Evolutionary conservation across 257 asterid genomes (phyloP).

Genomic region (Asclepias syriaca): DNA sequence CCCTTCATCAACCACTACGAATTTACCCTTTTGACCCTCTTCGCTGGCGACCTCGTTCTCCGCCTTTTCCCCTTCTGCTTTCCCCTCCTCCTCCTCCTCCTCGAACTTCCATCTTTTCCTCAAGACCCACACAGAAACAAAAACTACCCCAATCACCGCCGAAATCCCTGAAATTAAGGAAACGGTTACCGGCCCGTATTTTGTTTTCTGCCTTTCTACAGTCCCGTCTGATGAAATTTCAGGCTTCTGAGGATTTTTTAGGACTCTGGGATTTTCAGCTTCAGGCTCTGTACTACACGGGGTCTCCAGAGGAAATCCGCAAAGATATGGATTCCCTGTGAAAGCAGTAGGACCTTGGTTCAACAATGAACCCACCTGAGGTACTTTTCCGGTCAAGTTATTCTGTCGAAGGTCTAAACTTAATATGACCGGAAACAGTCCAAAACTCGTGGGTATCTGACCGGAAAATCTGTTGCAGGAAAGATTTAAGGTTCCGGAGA

Average conservation of each 20-base stretch:
- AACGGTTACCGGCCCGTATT: conserved; percentile 37
- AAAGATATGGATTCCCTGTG: conserved; percentile 68
- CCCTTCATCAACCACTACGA: conserved; percentile 66
- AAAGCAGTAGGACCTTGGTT: conserved; percentile 99
- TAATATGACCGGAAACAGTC: conserved; percentile 65
- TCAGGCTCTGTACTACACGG: conserved; percentile 52
- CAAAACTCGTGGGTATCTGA: conserved; percentile 68
- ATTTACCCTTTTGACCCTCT: conserved; percentile 80
- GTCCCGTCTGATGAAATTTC: conserved; percentile 35
- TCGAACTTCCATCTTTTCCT: conserved; percentile 46
- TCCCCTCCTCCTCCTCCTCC: conserved; percentile 39
- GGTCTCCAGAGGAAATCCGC: conserved; percentile 74
- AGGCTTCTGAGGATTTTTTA: conserved; percentile 40
- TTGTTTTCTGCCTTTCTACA: conserved; percentile 29
- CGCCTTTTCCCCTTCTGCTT: conserved; percentile 35
- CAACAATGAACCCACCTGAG: conserved; percentile 67
- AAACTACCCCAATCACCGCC: conserved; percentile 47
- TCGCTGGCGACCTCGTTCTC: conserved; percentile 38
- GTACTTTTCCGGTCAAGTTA: conserved; percentile 79
- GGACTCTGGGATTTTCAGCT: conserved; percentile 51
- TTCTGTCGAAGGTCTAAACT: conserved; percentile 71
- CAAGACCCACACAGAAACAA: conserved; percentile 51
- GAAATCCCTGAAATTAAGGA: conserved; percentile 56
- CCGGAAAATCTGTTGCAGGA: conserved; percentile 74
- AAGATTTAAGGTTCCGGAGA: conserved; percentile 73